Base-by-base conservation (phyloP, 1,284 basidiomycete genomes). In the Malassezia cuniculi region DNA sequence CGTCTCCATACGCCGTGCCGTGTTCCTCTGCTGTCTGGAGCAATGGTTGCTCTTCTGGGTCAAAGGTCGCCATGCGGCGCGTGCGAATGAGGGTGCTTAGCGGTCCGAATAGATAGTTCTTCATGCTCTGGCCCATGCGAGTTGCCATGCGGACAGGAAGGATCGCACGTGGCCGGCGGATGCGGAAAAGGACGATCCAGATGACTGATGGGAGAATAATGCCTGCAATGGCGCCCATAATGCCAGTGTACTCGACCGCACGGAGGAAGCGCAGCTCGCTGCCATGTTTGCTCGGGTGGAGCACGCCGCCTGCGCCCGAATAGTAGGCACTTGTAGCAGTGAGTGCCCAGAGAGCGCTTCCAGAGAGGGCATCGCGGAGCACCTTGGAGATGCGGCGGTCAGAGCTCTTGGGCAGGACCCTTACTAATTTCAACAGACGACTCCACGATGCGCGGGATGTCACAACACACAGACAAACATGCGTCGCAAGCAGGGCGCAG, bases 121-220 rank as follows among this genome's bases (percentile, higher is more conserved):
- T n/a, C n/a, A n/a, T n/a, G n/a, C n/a, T n/a, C 16, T 36, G 37
- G 10, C 47, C 48, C 3, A 54, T 39, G 3, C 52, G 42, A 10
- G 52, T 48, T 4, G 54, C 39, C 42, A 62, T 36, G 31, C 56
- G 54, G 3, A 52, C 47, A 18, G 54, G 43, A 14, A 65, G 38
- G 22, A 65, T 65, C 3, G 55, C 54, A 7, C 62, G 45, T 19
- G 60, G 62, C 10, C 52, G 40, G 14, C 60, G 54, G 14, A 65
- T 47, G 24, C 54, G 50, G 36, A 65, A 63, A 15, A 63, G 24
- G 11, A 63, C 50, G 34, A 59, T 47, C 62, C 62, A 65, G n/a
- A 59, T 56, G 12, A 65, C 24, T 2, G 55, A 54, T 3, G 62
- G 62, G 35, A 61, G 48, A 16, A 65, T 50, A 21, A 60, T 61